Evolutionary conservation across 1,284 basidiomycete genomes (phyloP).

Genomic region (Afroboletus lepidellus): DNA sequence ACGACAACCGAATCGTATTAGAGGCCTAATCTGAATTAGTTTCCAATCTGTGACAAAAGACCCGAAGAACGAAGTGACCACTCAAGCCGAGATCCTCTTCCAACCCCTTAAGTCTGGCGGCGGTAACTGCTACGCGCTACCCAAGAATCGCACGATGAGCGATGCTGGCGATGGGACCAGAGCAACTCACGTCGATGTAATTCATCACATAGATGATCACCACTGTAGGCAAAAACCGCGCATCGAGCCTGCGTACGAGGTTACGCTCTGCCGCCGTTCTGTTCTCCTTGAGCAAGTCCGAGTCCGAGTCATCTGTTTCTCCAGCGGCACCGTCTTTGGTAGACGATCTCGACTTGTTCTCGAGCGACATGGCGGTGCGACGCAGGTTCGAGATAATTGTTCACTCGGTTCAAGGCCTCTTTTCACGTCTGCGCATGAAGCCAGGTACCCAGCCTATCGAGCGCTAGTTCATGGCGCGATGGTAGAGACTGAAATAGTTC

Average conservation of each 20-base stretch:
- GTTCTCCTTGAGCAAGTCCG: too few species aligned
- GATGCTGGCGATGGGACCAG: not conserved
- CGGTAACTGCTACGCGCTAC: conserved; percentile 60
- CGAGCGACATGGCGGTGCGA: too few species aligned
- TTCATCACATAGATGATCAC: conserved; percentile 66
- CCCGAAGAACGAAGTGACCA: conserved; percentile 35
- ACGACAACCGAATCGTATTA: conserved; percentile 60
- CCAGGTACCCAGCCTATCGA: too few species aligned
- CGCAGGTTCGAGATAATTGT: too few species aligned
- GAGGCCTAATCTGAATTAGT: conserved; percentile 40
- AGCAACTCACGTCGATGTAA: conserved; percentile 62
- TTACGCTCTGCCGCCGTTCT: conserved; percentile 35
- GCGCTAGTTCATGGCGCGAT: too few species aligned
- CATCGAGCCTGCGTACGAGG: conserved; percentile 55
- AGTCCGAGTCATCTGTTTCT: too few species aligned
- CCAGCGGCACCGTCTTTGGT: too few species aligned
- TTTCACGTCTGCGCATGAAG: too few species aligned
- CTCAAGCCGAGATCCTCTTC: conserved; percentile 53
- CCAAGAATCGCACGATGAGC: not conserved
- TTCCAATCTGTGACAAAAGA: too few species aligned
- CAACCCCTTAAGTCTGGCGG: conserved; percentile 61
- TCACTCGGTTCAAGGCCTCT: too few species aligned
- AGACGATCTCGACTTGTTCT: too few species aligned
- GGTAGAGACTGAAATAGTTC: too few species aligned
- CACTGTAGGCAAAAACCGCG: conserved; percentile 58